These are phyloP conservation scores for Porcisia deanei DNA, from an alignment of 208 protist genomes.

Conservation along the genomic window DNA sequence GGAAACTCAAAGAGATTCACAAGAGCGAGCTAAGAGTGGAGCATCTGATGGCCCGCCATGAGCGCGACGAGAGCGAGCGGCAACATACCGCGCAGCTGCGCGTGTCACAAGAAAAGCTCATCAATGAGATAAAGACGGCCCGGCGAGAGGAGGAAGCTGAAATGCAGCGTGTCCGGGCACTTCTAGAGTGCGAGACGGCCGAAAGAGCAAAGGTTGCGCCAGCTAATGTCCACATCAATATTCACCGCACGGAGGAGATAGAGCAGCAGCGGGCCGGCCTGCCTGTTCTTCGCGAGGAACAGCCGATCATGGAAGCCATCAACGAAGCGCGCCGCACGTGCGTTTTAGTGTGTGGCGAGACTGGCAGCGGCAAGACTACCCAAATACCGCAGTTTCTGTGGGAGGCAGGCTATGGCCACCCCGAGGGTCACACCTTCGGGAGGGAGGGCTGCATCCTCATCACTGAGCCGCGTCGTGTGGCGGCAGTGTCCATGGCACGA, in stretches of 20 bases:
- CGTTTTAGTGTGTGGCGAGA: conserved; percentile 97
- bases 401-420: conserved; percentile 90
- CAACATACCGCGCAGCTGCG: conserved; percentile 32
- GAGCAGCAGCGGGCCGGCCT: conserved; percentile 62
- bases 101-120: conserved; percentile 44
- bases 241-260: conserved; percentile 64
- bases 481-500: conserved; percentile 98
- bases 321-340: conserved; percentile 67
- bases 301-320: conserved; percentile 91
- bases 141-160: conserved; percentile 28
- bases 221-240: conserved; percentile 65
- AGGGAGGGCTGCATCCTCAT: conserved; percentile 90
- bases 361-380: conserved; percentile 98
- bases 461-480: conserved; percentile 99
- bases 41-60: conserved; percentile 47
- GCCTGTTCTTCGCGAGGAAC: conserved; percentile 88
- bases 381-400: conserved; percentile 94
- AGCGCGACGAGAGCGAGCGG: conserved; percentile 55
- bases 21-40: conserved; percentile 63
- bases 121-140: conserved; percentile 35
- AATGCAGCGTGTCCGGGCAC: conserved; percentile 22
- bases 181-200: conserved; percentile 39
- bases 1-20: conserved; percentile 57
- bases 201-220: conserved; percentile 42
- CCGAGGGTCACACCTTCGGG: conserved; percentile 62